phyloP scores from a whole-genome alignment of 75 land plant species.

The Gnetum montanum region DNA sequence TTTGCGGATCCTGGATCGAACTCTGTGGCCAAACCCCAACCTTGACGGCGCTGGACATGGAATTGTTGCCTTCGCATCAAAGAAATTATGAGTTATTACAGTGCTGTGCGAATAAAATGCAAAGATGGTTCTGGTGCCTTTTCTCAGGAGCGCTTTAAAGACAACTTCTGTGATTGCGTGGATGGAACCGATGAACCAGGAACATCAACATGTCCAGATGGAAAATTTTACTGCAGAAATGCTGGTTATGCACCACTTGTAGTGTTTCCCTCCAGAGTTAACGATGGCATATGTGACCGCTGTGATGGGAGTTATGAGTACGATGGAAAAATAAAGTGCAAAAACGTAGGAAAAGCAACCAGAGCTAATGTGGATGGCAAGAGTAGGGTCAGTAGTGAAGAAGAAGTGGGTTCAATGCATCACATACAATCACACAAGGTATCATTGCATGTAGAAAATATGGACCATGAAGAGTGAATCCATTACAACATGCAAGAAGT shows the following conservation, averaged over 20 bases:
- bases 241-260: constrained; percentile 48
- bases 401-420: too few relatives aligned
- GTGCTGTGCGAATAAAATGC: constrained; percentile 47
- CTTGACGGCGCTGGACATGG: too few relatives aligned
- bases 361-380: too few relatives aligned
- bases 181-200: constrained; percentile 96
- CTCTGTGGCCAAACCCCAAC: too few relatives aligned
- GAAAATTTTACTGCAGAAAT: constrained; percentile 80
- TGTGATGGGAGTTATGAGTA: constrained; percentile 99
- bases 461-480: too few relatives aligned
- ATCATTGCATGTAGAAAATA: too few relatives aligned
- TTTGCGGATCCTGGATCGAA: too few relatives aligned
- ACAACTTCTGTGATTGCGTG: constrained; percentile 78
- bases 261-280: constrained; percentile 80
- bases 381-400: too few relatives aligned
- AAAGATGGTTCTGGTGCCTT: constrained; percentile 74
- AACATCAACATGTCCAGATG: constrained; percentile 86
- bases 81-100: constrained; percentile 47
- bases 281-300: constrained; percentile 97
- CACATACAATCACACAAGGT: too few relatives aligned
- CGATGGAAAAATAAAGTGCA: constrained; percentile 58
- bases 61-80: too few relatives aligned
- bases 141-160: constrained; percentile 53
- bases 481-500: too few relatives aligned
- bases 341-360: constrained; percentile 78